Conservation (phyloP, 805 yeast species). For the Ogataea trehaloabstinens region DNA sequence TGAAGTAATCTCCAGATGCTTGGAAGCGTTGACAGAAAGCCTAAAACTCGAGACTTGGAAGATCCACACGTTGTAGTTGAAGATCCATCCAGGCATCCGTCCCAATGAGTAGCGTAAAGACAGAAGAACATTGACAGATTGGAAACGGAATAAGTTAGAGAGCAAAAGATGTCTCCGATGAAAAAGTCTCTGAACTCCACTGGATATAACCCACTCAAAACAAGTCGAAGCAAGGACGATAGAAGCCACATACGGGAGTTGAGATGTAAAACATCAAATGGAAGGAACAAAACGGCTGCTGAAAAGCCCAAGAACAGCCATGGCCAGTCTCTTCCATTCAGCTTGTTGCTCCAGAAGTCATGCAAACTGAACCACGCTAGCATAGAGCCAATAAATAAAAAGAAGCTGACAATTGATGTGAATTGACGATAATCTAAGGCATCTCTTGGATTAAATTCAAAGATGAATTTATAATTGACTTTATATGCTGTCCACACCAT, state of each 20-base stretch:
- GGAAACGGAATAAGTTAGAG: slow-evolving; percentile 84
- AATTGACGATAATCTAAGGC: slow-evolving; percentile 66
- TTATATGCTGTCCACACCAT: slow-evolving; percentile 69
- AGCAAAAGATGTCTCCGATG: slow-evolving; percentile 86
- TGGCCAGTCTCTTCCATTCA: slow-evolving; percentile 76
- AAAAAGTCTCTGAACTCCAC: slow-evolving; percentile 95
- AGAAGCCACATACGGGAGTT: slow-evolving; percentile 79
- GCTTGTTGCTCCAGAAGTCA: slow-evolving; percentile 57
- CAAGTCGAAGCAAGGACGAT: slow-evolving; percentile 65
- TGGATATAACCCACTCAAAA: slow-evolving; percentile 84
- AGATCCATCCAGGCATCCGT: slow-evolving; percentile 42
- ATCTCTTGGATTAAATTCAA: slow-evolving; percentile 75
- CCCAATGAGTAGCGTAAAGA: slow-evolving; percentile 72
- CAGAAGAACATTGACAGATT: slow-evolving; percentile 86
- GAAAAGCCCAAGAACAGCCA: slow-evolving; percentile 65
- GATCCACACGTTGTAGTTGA: slow-evolving; percentile 65
- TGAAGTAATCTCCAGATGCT: slow-evolving; percentile 89
- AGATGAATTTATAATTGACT: slow-evolving; percentile 87
- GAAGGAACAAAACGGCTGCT: slow-evolving; percentile 52
- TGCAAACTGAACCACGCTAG: slow-evolving; percentile 75
- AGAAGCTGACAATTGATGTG: slow-evolving; percentile 59
- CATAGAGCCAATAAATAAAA: slow-evolving; percentile 55
- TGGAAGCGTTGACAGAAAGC: slow-evolving; percentile 82
- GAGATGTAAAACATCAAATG: slow-evolving; percentile 54
- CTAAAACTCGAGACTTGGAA: slow-evolving; percentile 69